phyloP scores from a whole-genome alignment of 2,329 filamentous ascomycete species.

The Colletotrichum higginsianum region DNA sequence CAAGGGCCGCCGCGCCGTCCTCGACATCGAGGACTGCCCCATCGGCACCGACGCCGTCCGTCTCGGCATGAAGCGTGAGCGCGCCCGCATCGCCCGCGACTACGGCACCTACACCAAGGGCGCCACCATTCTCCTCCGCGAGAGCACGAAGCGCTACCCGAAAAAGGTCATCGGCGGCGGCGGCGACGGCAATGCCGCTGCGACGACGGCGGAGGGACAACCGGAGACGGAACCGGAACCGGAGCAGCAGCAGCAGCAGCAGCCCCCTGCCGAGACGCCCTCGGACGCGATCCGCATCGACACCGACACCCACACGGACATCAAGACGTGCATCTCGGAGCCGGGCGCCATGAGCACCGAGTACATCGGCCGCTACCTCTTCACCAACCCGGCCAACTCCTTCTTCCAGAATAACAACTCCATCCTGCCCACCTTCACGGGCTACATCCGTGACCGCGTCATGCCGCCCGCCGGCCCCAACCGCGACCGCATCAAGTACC shows the following conservation, averaged over 20 bases:
- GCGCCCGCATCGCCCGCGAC: constrained; percentile 80
- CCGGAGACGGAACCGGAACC: no score
- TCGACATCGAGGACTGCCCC: constrained; percentile 98
- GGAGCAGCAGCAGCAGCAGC: constrained; percentile 43
- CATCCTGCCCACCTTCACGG: constrained; percentile 88
- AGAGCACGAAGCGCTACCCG: constrained; percentile 80
- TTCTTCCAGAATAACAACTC: constrained; percentile 99
- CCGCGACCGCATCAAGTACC: constrained; percentile 76
- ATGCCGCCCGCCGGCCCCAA: constrained; percentile 64
- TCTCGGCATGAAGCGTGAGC: constrained; percentile 82
- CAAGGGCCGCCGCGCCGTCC: constrained; percentile 83
- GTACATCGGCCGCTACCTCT: constrained; percentile 87
- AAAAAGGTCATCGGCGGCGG: constrained; percentile 59
- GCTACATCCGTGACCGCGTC: constrained; percentile 87
- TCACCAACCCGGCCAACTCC: constrained; percentile 91
- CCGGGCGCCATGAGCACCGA: constrained; percentile 87
- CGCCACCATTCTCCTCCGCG: constrained; percentile 89
- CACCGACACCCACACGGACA: constrained; percentile 75
- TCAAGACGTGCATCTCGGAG: constrained; percentile 92
- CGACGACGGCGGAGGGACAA: constrained; percentile 62
- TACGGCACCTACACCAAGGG: constrained; percentile 82
- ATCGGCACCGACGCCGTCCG: constrained; percentile 92
- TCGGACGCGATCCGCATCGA: constrained; percentile 66
- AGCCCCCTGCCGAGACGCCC: constrained; percentile 49
- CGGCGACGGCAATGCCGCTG: constrained; percentile 52